These are phyloP conservation scores for Paratinospora sagittata DNA, from an alignment of 164 flowering plant species.

Conservation along the genomic window DNA sequence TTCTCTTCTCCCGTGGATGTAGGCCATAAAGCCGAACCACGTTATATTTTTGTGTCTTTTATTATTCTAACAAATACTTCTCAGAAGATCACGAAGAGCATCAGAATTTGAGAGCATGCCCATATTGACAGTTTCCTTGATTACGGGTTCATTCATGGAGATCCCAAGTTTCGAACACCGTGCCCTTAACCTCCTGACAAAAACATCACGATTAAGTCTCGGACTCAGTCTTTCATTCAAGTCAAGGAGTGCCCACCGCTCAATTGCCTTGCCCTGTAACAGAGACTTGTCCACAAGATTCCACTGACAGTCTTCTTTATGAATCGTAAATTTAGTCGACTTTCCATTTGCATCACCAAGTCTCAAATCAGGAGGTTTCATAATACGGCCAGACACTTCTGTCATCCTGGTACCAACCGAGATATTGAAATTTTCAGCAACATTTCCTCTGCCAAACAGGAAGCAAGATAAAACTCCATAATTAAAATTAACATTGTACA, in stretches of 20 bases:
- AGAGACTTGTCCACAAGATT: constrained; percentile 42
- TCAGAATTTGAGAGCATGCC: constrained; percentile 19
- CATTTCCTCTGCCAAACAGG: constrained; percentile 27
- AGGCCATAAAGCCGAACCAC: too few relatives aligned
- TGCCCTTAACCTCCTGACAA: constrained; percentile 27
- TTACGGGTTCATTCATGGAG: constrained; percentile 29
- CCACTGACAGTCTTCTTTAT: constrained; percentile 57
- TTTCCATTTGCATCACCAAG: constrained; percentile 27
- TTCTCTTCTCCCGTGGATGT: too few relatives aligned
- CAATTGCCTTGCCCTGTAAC: constrained; percentile 41
- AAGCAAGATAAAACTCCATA: neutral
- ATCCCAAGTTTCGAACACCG: constrained; percentile 37
- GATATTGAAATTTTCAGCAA: constrained; percentile 39
- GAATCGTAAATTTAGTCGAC: constrained; percentile 8
- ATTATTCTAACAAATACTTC: too few relatives aligned
- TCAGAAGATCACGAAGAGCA: constrained; percentile 30
- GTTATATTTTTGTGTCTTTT: too few relatives aligned
- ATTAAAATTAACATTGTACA: neutral
- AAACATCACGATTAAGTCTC: constrained; percentile 14
- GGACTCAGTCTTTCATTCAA: constrained; percentile 18
- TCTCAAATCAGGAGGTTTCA: constrained; percentile 52
- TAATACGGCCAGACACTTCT: constrained; percentile 45
- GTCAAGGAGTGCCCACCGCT: constrained; percentile 58
- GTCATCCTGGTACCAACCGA: constrained; percentile 44
- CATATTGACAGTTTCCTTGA: constrained; percentile 25